phyloP scores from a whole-genome alignment of 805 yeast species.

The Schizosaccharomyces japonicus region DNA sequence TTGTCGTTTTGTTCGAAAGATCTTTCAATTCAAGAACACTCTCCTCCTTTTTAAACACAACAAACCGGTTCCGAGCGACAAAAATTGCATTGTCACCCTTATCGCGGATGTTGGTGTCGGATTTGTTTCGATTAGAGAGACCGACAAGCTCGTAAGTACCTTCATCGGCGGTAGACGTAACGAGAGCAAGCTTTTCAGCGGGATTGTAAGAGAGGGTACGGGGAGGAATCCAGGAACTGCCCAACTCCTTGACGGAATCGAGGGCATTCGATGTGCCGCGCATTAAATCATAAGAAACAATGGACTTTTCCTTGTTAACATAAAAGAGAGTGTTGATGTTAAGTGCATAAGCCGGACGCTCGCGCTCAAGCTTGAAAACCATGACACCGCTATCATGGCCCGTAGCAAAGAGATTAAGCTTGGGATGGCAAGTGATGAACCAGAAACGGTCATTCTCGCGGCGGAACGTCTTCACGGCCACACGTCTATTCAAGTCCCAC shows the following conservation, averaged over 20 bases:
- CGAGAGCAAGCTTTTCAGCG: constrained; percentile 64
- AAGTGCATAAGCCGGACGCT: constrained; percentile 71
- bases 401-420: constrained; percentile 77
- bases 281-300: constrained; percentile 48
- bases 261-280: constrained; percentile 15
- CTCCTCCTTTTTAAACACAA: constrained; percentile 40
- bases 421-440: constrained; percentile 74
- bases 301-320: constrained; percentile 64
- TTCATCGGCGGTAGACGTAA: constrained; percentile 43
- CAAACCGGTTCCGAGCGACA: constrained; percentile 86
- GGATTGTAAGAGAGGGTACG: constrained; percentile 76
- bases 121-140: constrained; percentile 14
- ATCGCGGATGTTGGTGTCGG: constrained; percentile 65
- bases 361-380: constrained; percentile 93
- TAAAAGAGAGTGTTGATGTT: constrained; percentile 52
- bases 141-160: constrained; percentile 46
- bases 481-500: constrained; percentile 87
- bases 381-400: constrained; percentile 93
- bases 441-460: constrained; percentile 89
- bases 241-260: constrained; percentile 61
- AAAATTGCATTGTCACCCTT: constrained; percentile 68
- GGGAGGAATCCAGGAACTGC: constrained; percentile 67
- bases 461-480: constrained; percentile 80
- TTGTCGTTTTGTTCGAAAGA: constrained; percentile 57
- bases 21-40: constrained; percentile 64